These are phyloP conservation scores for Quercus berberidifolia DNA, from an alignment of 306 rosid genomes.

Conservation along the genomic window DNA sequence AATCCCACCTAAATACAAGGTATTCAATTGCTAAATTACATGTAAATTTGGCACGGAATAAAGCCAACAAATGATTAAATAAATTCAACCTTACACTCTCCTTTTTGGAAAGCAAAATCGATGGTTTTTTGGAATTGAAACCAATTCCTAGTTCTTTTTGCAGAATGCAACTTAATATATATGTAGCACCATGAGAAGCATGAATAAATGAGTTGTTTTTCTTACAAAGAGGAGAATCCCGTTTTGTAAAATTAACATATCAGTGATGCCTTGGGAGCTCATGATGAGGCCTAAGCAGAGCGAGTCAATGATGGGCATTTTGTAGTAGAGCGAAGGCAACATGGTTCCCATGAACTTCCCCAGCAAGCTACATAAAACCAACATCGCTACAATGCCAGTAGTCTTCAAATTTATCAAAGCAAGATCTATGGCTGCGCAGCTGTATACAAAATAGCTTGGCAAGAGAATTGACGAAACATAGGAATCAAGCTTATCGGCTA, in stretches of 20 bases:
- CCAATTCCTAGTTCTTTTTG: too few species aligned
- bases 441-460: conserved; percentile 43
- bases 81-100: too few species aligned
- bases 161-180: background rate
- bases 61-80: too few species aligned
- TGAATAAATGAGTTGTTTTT: background rate
- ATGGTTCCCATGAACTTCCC: conserved; percentile 49
- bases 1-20: too few species aligned
- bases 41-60: too few species aligned
- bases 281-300: conserved; percentile 44
- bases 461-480: conserved; percentile 23
- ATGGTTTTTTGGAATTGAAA: too few species aligned
- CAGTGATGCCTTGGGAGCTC: conserved; percentile 56
- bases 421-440: conserved; percentile 27
- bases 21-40: too few species aligned
- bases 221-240: conserved; percentile 29
- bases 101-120: too few species aligned
- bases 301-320: conserved; percentile 37
- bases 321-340: conserved; percentile 53
- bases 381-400: background rate
- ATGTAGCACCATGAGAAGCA: background rate
- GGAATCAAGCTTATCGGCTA: conserved; percentile 49
- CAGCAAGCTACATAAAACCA: conserved; percentile 23
- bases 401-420: conserved; percentile 7
- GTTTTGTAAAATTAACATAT: conserved; percentile 30